Base-by-base conservation (phyloP, 2,329 filamentous ascomycete genomes). In the Fusarium ambrosium region DNA sequence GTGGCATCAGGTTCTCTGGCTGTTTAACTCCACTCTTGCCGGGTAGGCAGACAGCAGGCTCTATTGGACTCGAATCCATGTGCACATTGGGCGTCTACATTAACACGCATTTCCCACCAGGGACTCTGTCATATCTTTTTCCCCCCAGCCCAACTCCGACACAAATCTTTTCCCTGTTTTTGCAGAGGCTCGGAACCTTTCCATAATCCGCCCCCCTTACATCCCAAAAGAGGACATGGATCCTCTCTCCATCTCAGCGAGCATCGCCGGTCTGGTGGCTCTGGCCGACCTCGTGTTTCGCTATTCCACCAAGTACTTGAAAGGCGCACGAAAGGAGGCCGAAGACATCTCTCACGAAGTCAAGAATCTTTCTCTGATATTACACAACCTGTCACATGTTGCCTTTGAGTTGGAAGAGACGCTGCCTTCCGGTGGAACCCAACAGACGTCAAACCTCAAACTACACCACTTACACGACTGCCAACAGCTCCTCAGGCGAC, bases 261-360 rank as follows among this genome's bases (percentile, higher is more conserved):
- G 20, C 20, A 45, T 45, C 7, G 41, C 41, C 4, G 73, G 69
- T 2, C 37, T 74, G 4, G 68, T 70, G 6, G 6, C 65, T 5
- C 51, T 77, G 0, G 64, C 71, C n/a, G 69, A 77, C 29, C 64
- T 70, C 6, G 36, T 70, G 3, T 74, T 72, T 24, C 32, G 67
- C 4, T 16, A 27, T 1, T 65, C 29, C 9, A 22, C 10, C 24
- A 70, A 32, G 20, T 37, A 22, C 10, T 55, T 59, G 14, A 64
- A 22, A 41, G 62, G 51, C 4, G n/a, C 71, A 2, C 27, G 14
- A 3, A 37, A 63, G 8, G 72, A 73, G 1, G 51, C 63, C 2
- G 48, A 51, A 3, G 53, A n/a, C 2, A 61, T 75, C 2, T 10
- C 55, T 4, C 18, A 20, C 0, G 69, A 73, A 8, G 32, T 71